These are phyloP conservation scores for Entophlyctis luteolus DNA, from an alignment of 192 early-diverging fungal species.

Conservation along the genomic window DNA sequence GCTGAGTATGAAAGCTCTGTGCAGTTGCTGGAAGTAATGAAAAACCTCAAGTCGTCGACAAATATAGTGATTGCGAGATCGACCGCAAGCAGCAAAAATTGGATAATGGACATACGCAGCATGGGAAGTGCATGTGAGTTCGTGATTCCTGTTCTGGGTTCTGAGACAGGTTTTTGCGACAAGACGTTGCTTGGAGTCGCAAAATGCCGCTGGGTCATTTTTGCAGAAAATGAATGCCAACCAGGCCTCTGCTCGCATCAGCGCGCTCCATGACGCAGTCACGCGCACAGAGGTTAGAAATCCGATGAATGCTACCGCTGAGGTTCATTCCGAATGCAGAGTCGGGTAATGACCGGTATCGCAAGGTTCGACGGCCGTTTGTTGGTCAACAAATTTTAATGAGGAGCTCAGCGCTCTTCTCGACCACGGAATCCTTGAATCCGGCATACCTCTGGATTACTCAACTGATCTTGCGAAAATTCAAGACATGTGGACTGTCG, in stretches of 20 bases:
- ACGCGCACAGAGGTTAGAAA: background rate
- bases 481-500: background rate
- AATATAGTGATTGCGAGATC: slow-evolving; percentile 40
- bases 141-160: background rate
- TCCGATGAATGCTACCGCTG: too few species aligned
- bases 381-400: background rate
- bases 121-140: slow-evolving; percentile 21
- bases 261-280: slow-evolving; percentile 1
- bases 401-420: background rate
- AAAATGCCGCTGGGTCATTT: too few species aligned
- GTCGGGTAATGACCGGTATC: slow-evolving; percentile 4
- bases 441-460: background rate
- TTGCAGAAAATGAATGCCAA: too few species aligned
- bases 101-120: slow-evolving; percentile 27
- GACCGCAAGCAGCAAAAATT: slow-evolving; percentile 25
- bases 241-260: background rate
- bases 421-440: background rate
- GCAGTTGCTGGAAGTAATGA: background rate
- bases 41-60: slow-evolving; percentile 28
- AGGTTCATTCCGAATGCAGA: background rate
- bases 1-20: background rate
- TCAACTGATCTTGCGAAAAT: background rate
- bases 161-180: too few species aligned
- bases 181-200: background rate
- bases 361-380: background rate